phyloP scores from a whole-genome alignment of 768 basidiomycete genomes.

The Sporobolomyces roseus region DNA sequence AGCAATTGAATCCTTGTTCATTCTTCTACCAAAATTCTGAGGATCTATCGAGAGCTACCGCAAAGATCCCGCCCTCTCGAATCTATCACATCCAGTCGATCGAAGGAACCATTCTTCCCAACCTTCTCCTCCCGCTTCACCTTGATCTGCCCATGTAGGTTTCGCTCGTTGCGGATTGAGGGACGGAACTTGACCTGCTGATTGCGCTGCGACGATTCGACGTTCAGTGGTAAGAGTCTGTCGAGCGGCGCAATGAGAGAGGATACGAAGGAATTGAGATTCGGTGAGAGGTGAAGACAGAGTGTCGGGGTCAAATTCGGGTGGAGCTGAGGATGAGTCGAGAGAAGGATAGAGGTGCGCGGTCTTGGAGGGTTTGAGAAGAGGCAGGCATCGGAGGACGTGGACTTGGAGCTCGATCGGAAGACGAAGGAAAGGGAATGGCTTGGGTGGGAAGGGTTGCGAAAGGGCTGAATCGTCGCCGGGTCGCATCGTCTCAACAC shows the following conservation, averaged over 20 bases:
- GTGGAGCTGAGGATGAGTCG: neutral
- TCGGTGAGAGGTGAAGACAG: slow-evolving; percentile 30
- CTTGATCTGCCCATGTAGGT: neutral
- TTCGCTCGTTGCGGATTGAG: neutral
- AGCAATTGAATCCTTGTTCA: neutral
- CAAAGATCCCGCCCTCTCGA: slow-evolving; percentile 19
- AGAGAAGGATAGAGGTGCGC: slow-evolving; percentile 17
- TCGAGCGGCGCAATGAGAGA: slow-evolving; percentile 19
- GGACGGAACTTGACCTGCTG: slow-evolving; percentile 11
- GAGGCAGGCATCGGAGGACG: slow-evolving; percentile 28
- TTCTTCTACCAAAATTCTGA: neutral
- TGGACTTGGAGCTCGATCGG: slow-evolving; percentile 38
- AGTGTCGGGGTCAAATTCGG: neutral
- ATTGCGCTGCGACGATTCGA: slow-evolving; percentile 12
- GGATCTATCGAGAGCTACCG: neutral
- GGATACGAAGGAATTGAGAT: slow-evolving; percentile 25
- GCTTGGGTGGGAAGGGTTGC: neutral
- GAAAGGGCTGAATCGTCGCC: neutral
- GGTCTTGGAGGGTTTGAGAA: slow-evolving; percentile 14
- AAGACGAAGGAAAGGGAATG: slow-evolving; percentile 37
- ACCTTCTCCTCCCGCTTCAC: neutral
- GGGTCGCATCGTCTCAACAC: neutral
- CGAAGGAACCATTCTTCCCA: slow-evolving; percentile 34
- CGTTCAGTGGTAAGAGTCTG: slow-evolving; percentile 1
- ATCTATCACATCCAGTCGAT: slow-evolving; percentile 23